phyloP scores from a whole-genome alignment of 2,329 filamentous ascomycete species.

The Penicillium sp. region DNA sequence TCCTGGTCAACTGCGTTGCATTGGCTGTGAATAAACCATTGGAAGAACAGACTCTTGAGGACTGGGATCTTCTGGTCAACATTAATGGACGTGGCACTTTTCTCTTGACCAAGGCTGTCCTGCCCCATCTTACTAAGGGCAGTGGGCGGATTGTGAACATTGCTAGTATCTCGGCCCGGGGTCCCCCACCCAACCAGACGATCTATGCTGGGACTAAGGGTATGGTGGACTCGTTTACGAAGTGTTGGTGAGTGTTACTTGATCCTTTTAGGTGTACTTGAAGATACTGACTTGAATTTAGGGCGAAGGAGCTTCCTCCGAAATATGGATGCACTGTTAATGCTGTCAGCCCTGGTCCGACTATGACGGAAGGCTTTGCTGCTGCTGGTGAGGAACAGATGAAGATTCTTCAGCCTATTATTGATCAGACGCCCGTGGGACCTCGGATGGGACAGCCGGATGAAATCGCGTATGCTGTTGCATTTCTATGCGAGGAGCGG shows the following conservation, averaged over 20 bases:
- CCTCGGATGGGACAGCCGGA: constrained; percentile 45
- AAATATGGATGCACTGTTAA: constrained; percentile 52
- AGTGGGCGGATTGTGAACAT: constrained; percentile 48
- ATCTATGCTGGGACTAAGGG: constrained; percentile 54
- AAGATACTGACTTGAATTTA: neutral
- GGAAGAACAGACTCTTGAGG: constrained; percentile 35
- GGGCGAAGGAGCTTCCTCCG: constrained; percentile 46
- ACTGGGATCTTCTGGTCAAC: constrained; percentile 25
- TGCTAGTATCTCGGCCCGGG: constrained; percentile 38
- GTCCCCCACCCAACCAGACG: constrained; percentile 40
- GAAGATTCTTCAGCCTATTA: constrained; percentile 43
- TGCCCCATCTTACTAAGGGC: constrained; percentile 41
- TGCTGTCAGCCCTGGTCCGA: constrained; percentile 47
- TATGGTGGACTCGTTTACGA: constrained; percentile 52
- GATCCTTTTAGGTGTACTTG: neutral
- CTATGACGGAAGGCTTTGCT: constrained; percentile 40
- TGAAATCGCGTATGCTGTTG: constrained; percentile 52
- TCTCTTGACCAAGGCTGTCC: constrained; percentile 25
- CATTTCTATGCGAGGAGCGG: constrained; percentile 47
- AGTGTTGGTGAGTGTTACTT: constrained; percentile 33
- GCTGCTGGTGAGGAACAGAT: constrained; percentile 43
- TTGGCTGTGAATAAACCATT: constrained; percentile 40
- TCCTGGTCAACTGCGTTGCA: constrained; percentile 29
- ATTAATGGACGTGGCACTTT: constrained; percentile 25
- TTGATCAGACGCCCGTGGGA: constrained; percentile 47